Evolutionary conservation across 768 basidiomycete genomes (phyloP).

Genomic region (Termitomyces sp.): DNA sequence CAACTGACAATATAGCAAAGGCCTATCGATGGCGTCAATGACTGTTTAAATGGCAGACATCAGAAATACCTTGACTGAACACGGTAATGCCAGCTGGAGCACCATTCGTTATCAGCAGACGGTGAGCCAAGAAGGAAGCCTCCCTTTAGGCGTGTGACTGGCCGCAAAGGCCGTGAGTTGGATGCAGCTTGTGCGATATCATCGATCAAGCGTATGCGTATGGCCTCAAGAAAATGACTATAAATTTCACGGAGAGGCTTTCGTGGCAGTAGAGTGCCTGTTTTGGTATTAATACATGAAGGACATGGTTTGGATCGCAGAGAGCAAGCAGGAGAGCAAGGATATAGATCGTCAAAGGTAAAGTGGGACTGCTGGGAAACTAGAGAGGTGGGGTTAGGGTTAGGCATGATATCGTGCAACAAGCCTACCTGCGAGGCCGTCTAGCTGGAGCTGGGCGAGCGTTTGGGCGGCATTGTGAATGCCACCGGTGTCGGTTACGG

Average conservation of each 20-base stretch:
- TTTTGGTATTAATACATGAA: conserved; percentile 23
- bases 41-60: not conserved
- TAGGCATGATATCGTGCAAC: conserved; percentile 1
- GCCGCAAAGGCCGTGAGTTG: conserved; percentile 24
- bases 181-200: conserved; percentile 44
- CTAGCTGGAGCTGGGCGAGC: conserved; percentile 36
- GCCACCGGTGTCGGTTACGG: conserved; percentile 31
- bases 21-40: conserved; percentile 28
- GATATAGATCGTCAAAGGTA: conserved; percentile 43
- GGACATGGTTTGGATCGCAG: conserved; percentile 31
- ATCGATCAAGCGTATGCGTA: conserved; percentile 49
- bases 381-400: conserved; percentile 25
- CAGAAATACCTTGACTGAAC: conserved; percentile 37
- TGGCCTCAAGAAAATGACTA: conserved; percentile 56
- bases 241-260: conserved; percentile 34
- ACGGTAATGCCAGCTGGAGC: conserved; percentile 56
- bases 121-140: conserved; percentile 58
- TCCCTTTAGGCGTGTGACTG: conserved; percentile 44
- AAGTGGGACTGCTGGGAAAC: conserved; percentile 40
- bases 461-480: conserved; percentile 22
- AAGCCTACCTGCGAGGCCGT: conserved; percentile 47
- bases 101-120: conserved; percentile 50
- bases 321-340: conserved; percentile 46
- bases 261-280: conserved; percentile 30
- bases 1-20: conserved; percentile 56